Percentiles rank a stretch among this genome's conserved stretches.
Conservation (phyloP, 352 stramenopile species). For the Globisporangium spinosum region DNA sequence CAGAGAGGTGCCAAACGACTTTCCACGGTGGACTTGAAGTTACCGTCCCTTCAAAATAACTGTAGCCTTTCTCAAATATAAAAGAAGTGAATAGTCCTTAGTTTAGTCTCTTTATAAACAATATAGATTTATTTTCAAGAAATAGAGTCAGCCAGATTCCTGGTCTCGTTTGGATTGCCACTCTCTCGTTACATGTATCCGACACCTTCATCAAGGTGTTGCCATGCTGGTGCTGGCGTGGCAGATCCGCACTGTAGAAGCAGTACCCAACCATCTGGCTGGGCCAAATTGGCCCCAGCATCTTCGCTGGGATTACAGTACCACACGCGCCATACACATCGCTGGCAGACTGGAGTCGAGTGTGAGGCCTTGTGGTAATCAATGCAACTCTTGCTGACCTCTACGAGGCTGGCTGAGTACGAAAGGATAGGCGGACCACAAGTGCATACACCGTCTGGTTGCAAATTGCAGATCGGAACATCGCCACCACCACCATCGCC, state of each 20-base stretch:
- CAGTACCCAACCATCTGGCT: background rate
- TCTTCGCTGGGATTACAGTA: background rate
- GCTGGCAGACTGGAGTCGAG: background rate
- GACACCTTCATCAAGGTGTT: background rate
- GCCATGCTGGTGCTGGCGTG: background rate
- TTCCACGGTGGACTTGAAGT: background rate
- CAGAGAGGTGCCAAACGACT: background rate
- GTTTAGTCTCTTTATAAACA: background rate
- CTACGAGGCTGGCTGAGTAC: background rate
- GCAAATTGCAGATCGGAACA: background rate
- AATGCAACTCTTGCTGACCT: background rate
- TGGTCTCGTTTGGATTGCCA: background rate
- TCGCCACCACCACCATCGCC: background rate
- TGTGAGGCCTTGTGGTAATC: background rate
- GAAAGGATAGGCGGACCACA: background rate
- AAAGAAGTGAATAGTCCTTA: fast-evolving
- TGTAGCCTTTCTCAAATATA: background rate
- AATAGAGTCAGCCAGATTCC: background rate
- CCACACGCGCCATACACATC: background rate
- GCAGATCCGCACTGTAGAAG: background rate
- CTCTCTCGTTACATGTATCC: background rate
- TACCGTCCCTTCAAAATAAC: background rate
- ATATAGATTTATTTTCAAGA: background rate
- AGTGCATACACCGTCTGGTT: background rate
- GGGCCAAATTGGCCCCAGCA: background rate